Evolutionary conservation across 805 yeast genomes (phyloP), one percentile per base, ranked within the genome.

Genomic region (Lipomyces lipofer): DNA sequence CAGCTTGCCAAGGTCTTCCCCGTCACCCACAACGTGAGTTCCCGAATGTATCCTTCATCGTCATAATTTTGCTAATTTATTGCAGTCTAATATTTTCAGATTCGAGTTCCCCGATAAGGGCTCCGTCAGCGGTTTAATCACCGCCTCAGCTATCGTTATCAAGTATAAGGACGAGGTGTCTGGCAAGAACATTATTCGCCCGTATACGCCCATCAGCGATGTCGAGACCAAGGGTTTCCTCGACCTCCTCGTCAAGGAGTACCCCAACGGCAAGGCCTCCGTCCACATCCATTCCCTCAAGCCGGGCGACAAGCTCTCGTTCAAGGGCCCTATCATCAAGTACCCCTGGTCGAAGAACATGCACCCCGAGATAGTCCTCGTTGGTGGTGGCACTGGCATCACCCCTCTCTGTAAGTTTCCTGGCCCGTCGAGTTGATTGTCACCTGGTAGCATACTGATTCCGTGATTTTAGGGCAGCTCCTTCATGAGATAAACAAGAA

Each of bases 351-450:
- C 79, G 66, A 86, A 92, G 64, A 92, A 94, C 78, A 81, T 84
- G 69, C 92, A 81, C 77, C 81, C 86, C 67, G 76, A 82, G 62
- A 82, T 94, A 69, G 82, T 85, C 54, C 80, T 94, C 69, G 77
- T 94, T 64, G 98, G 97, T 66, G 99, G 96, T 68, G 99, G 99
- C 69, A 79, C 95, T 48, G 98, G 98, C 74, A 91, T 94, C 71
- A 88, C 97, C 45, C 99, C 99, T 56, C 78, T 94, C 73, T 55
- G 55, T 54, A 44, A 17, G 54, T 35, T 12, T 19, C n/a, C n/a
- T n/a, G n/a, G n/a, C n/a, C n/a, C n/a, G n/a, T n/a, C n/a, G n/a
- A n/a, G n/a, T n/a, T n/a, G n/a, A n/a, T n/a, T n/a, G n/a, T n/a
- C n/a, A n/a, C n/a, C n/a, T n/a, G n/a, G n/a, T n/a, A n/a, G n/a